These are phyloP conservation scores for Eucalyptus sp. DNA, from an alignment of 345 rosid species.

Conservation along the genomic window DNA sequence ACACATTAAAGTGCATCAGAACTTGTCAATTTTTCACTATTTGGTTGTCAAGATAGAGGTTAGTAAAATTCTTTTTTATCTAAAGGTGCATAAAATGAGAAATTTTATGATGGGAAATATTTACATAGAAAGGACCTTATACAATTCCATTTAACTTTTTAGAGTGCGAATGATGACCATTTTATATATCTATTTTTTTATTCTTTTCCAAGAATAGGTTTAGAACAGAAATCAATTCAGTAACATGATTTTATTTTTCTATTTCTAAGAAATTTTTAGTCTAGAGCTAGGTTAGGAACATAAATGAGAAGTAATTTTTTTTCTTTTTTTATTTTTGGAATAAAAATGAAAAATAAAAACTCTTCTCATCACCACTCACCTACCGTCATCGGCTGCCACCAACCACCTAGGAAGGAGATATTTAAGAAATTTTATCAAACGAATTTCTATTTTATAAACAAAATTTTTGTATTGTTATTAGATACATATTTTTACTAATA, in stretches of 20 bases:
- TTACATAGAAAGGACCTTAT: neutral
- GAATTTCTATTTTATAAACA: fast-evolving
- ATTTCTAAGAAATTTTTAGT: too few relatives aligned
- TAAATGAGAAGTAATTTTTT: too few relatives aligned
- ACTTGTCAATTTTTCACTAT: neutral
- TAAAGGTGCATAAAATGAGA: neutral
- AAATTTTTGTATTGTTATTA: too few relatives aligned
- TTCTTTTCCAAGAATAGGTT: fast-evolving
- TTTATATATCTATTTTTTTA: too few relatives aligned
- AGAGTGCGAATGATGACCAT: fast-evolving
- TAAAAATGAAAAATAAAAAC: too few relatives aligned
- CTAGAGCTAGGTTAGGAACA: too few relatives aligned
- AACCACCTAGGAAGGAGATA: too few relatives aligned
- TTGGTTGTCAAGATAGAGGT: neutral
- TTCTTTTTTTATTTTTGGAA: fast-evolving
- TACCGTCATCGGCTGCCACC: fast-evolving
- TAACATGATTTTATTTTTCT: too few relatives aligned
- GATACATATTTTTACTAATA: too few relatives aligned
- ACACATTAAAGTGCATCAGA: neutral
- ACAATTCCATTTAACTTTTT: neutral
- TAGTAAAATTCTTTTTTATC: too few relatives aligned
- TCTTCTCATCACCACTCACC: too few relatives aligned
- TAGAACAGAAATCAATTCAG: fast-evolving
- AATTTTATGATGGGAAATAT: neutral
- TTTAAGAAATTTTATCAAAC: too few relatives aligned